Percentiles rank a stretch among this genome's conserved stretches.
These are phyloP conservation scores for Dalbergia cultrata DNA, from an alignment of 306 rosid species.

Conservation along the genomic window DNA sequence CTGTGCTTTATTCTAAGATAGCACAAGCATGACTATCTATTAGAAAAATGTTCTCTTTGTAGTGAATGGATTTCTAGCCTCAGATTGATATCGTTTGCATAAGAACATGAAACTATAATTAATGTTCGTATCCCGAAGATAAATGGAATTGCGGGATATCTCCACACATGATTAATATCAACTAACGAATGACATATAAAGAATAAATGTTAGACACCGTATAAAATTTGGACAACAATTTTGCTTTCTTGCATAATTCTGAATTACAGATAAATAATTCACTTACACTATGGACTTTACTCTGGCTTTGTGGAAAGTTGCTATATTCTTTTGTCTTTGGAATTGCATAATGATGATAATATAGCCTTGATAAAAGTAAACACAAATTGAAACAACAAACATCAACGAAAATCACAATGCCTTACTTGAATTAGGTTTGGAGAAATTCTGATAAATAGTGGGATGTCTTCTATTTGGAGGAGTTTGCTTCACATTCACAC, in stretches of 20 bases:
- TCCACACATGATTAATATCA: constrained; percentile 86
- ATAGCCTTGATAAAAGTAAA: constrained; percentile 12
- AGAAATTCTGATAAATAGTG: constrained; percentile 47
- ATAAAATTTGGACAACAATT: background rate
- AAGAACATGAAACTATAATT: constrained; percentile 65
- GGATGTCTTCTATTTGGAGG: too few relatives aligned
- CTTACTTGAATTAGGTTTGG: constrained; percentile 61
- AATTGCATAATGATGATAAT: constrained; percentile 37
- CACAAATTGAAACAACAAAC: background rate
- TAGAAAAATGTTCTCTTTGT: background rate
- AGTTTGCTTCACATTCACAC: constrained; percentile 56
- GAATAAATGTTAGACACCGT: constrained; percentile 6
- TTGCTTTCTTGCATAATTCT: background rate
- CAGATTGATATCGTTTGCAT: constrained; percentile 68
- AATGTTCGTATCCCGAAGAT: constrained; percentile 76
- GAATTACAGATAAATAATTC: constrained; percentile 45
- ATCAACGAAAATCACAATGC: background rate
- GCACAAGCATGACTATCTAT: background rate
- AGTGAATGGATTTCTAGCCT: constrained; percentile 56
- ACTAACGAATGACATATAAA: constrained; percentile 52
- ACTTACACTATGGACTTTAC: constrained; percentile 79
- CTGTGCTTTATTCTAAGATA: constrained; percentile 30
- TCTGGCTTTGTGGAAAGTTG: constrained; percentile 63
- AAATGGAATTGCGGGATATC: constrained; percentile 75
- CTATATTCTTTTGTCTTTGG: constrained; percentile 52